phyloP scores from a whole-genome alignment of 768 basidiomycete species.

The Cystobasidium onofrii region DNA sequence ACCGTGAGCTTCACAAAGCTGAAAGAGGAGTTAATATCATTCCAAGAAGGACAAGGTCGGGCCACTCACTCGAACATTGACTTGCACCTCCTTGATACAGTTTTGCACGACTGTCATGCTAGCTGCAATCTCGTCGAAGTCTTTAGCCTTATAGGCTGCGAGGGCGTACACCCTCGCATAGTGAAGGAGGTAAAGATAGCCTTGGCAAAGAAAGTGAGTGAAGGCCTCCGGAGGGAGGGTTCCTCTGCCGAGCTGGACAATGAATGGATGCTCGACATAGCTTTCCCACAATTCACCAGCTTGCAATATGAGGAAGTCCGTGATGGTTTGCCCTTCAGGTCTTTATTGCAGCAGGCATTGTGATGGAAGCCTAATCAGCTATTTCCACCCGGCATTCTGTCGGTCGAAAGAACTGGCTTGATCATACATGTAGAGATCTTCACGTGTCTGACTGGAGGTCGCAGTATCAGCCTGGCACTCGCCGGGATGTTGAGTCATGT shows the following conservation, averaged over 20 bases:
- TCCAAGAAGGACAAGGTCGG: neutral
- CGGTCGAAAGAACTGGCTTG: too few relatives aligned
- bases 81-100: conserved; percentile 56
- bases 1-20: neutral
- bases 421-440: too few relatives aligned
- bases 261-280: conserved; percentile 78
- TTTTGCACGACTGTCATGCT: conserved; percentile 60
- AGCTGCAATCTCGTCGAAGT: conserved; percentile 57
- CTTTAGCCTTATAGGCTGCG: conserved; percentile 66
- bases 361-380: too few relatives aligned
- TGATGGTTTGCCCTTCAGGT: conserved; percentile 47
- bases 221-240: conserved; percentile 60
- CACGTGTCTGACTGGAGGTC: too few relatives aligned
- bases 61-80: neutral
- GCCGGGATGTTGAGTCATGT: too few relatives aligned
- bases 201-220: conserved; percentile 76
- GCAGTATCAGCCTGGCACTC: too few relatives aligned
- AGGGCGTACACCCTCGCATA: conserved; percentile 76
- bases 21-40: neutral
- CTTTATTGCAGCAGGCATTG: too few relatives aligned
- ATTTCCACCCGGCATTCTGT: too few relatives aligned
- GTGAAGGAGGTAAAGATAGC: conserved; percentile 58
- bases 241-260: conserved; percentile 63
- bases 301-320: conserved; percentile 40
- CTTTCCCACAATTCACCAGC: conserved; percentile 57